Evolutionary conservation across 2,329 filamentous ascomycete genomes (phyloP).

Genomic region (Pestalotiopsis sp.): DNA sequence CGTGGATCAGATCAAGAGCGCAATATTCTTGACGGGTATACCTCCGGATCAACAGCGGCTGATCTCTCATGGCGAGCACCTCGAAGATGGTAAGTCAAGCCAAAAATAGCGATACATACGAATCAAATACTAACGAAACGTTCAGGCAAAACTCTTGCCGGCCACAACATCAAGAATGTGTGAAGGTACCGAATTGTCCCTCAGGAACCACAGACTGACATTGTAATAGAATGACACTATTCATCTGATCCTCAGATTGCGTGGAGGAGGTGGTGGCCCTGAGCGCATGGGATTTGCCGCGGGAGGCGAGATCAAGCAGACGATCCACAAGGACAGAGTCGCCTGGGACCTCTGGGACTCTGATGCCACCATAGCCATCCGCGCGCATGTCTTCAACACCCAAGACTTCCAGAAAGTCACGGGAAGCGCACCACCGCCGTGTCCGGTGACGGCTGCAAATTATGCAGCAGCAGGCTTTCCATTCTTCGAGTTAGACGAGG

Average conservation of each 20-base stretch:
- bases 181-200: no score
- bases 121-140: neutral
- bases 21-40: no score
- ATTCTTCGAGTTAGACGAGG: slow-evolving; percentile 3
- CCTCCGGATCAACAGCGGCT: neutral
- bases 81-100: neutral
- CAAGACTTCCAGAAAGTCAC: slow-evolving; percentile 35
- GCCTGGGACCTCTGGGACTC: slow-evolving; percentile 9
- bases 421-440: slow-evolving; percentile 32
- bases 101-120: neutral
- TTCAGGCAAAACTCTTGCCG: neutral
- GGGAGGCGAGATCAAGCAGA: slow-evolving; percentile 21
- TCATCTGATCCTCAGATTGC: neutral
- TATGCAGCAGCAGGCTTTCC: slow-evolving; percentile 3
- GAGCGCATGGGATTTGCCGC: slow-evolving; percentile 18
- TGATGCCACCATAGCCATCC: slow-evolving; percentile 19
- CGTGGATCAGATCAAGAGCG: neutral
- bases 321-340: slow-evolving; percentile 4
- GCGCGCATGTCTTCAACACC: slow-evolving; percentile 41
- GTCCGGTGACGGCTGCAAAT: slow-evolving; percentile 29
- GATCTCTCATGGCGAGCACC: neutral
- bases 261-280: neutral
- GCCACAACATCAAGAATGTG: neutral
- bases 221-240: no score
- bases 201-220: no score